Evolutionary conservation across 1,284 basidiomycete genomes (phyloP).

Genomic region (Xanthoconium separans): DNA sequence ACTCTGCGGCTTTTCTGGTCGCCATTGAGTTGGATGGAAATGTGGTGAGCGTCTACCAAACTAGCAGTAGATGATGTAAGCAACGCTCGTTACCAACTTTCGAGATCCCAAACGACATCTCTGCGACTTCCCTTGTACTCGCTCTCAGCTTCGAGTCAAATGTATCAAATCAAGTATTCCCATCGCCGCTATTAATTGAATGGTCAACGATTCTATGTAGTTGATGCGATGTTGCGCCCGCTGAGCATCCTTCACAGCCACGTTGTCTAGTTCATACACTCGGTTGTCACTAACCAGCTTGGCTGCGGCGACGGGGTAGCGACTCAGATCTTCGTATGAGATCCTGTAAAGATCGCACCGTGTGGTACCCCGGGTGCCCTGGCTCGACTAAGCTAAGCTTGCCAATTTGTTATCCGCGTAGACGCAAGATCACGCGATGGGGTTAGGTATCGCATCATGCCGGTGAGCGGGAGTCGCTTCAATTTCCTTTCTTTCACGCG

Average conservation of each 20-base stretch:
- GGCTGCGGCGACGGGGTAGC: not conserved
- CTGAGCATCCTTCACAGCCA: not conserved
- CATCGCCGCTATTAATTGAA: not conserved
- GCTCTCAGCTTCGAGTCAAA: not conserved
- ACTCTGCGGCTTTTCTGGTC: conserved; percentile 74
- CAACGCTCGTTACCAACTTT: not conserved
- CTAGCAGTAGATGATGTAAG: conserved; percentile 19
- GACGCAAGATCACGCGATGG: conserved; percentile 36
- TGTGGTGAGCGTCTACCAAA: not conserved
- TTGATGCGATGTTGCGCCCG: not conserved
- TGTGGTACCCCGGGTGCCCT: not conserved
- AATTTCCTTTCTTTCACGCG: not conserved
- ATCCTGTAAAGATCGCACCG: not conserved
- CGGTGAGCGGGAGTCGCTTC: not conserved
- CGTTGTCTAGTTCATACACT: not conserved
- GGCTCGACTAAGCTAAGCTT: not conserved
- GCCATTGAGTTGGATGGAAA: conserved; percentile 48
- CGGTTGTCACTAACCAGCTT: not conserved
- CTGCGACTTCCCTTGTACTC: not conserved
- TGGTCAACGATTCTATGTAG: conserved; percentile 4
- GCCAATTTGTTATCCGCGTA: conserved; percentile 9
- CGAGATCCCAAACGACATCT: not conserved
- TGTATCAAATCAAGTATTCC: not conserved
- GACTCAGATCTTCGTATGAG: not conserved
- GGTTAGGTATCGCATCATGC: conserved; percentile 15